Conservation (phyloP, 768 basidiomycete genomes). For the Suillus alpinus region DNA sequence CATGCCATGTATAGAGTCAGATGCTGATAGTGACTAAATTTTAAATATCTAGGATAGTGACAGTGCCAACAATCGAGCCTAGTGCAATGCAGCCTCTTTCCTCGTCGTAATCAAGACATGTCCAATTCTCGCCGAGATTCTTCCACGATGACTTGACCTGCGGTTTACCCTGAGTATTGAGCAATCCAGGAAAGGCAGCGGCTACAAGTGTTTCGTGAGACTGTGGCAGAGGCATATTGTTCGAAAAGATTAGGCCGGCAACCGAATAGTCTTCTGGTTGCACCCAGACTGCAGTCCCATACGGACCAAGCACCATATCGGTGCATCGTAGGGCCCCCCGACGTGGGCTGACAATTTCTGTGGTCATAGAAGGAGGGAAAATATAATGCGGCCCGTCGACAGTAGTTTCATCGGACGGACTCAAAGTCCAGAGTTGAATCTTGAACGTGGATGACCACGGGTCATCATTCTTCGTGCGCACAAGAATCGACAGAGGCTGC, state of each 20-base stretch:
- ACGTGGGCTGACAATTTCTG: slow-evolving; percentile 34
- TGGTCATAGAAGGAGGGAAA: slow-evolving; percentile 47
- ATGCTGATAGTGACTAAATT: not conserved
- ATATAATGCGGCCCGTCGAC: slow-evolving; percentile 28
- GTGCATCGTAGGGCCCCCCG: slow-evolving; percentile 56
- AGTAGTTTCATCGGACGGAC: slow-evolving; percentile 15
- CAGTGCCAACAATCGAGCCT: slow-evolving; percentile 46
- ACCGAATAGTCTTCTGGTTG: slow-evolving; percentile 48
- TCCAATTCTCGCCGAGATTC: slow-evolving; percentile 43
- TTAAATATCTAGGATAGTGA: slow-evolving; percentile 41
- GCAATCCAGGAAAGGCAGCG: slow-evolving; percentile 47
- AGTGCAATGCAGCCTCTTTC: slow-evolving; percentile 50
- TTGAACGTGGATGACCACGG: slow-evolving; percentile 52
- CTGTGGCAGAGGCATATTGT: slow-evolving; percentile 13
- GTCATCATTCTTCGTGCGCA: slow-evolving; percentile 58
- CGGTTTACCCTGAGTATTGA: slow-evolving; percentile 18
- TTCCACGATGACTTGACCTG: slow-evolving; percentile 33
- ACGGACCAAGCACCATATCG: slow-evolving; percentile 48
- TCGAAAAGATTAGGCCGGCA: slow-evolving; percentile 35
- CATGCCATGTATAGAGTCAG: not conserved
- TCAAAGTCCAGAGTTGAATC: slow-evolving; percentile 52
- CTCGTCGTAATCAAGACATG: slow-evolving; percentile 62
- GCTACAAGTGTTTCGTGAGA: slow-evolving; percentile 43
- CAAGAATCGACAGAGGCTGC: slow-evolving; percentile 39
- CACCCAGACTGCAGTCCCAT: slow-evolving; percentile 64